Evolutionary conservation across 2,329 filamentous ascomycete genomes (phyloP).

Genomic region (Aurifilum marmelostoma): DNA sequence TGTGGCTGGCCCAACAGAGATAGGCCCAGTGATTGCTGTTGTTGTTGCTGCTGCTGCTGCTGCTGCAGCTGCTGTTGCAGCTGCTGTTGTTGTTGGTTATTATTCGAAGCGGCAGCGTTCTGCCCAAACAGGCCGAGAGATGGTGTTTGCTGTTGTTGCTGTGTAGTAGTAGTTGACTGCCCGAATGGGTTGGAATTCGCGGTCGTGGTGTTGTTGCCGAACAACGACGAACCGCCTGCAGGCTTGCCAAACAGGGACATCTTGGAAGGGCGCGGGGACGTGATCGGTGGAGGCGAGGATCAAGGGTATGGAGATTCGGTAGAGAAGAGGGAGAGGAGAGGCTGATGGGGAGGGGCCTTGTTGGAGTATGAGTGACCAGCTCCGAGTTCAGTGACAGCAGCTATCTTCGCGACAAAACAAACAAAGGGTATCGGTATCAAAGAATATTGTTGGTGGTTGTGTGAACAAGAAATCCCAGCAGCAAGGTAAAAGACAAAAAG

Average conservation of each 20-base stretch:
- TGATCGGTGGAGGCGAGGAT: background rate
- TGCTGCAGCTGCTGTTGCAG: constrained; percentile 33
- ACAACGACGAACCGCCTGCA: constrained; percentile 33
- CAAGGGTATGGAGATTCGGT: too few species aligned
- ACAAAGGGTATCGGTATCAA: constrained; percentile 30
- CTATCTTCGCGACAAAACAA: constrained; percentile 17
- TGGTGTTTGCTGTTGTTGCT: constrained; percentile 37
- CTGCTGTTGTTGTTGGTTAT: constrained; percentile 42
- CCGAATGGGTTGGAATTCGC: constrained; percentile 32
- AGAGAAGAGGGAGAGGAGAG: background rate
- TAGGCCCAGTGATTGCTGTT: constrained; percentile 38
- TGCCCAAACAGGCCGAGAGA: constrained; percentile 46
- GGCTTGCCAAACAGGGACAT: constrained; percentile 31
- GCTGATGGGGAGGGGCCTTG: background rate
- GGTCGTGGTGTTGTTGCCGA: constrained; percentile 29
- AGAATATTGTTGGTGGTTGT: constrained; percentile 17
- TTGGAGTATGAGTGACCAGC: background rate
- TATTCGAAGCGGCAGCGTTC: constrained; percentile 39
- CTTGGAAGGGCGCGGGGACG: background rate
- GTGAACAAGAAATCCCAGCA: too few species aligned
- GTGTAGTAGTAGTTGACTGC: constrained; percentile 30
- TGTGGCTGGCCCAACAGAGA: constrained; percentile 33
- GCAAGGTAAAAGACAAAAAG: background rate
- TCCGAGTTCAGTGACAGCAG: background rate
- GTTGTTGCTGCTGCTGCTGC: constrained; percentile 42